phyloP scores from a whole-genome alignment of 2,329 filamentous ascomycete genomes.

The Ophiosphaerella narmari region DNA sequence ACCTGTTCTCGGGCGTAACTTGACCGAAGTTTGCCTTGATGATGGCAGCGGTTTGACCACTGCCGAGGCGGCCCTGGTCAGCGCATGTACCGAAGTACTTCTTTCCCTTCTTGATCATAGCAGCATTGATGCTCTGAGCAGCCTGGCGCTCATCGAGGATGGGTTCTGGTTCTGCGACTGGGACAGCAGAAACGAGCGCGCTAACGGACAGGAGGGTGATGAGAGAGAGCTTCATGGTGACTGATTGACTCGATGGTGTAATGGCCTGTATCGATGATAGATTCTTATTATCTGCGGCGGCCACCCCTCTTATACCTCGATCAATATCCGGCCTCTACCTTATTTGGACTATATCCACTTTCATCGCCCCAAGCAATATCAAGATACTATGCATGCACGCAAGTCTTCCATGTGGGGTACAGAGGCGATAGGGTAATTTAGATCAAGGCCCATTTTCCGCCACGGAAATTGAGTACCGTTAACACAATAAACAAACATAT shows the following conservation, averaged over 20 bases:
- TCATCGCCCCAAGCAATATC: slow-evolving; percentile 1
- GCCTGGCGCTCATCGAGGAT: slow-evolving; percentile 38
- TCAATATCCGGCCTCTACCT: not conserved
- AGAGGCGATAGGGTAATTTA: not conserved
- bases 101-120: slow-evolving; percentile 67
- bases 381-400: not conserved
- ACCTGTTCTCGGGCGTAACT: slow-evolving; percentile 68
- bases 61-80: slow-evolving; percentile 60
- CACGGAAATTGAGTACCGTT: slow-evolving; percentile 6
- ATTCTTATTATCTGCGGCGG: not conserved
- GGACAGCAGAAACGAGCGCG: slow-evolving; percentile 33
- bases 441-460: not conserved
- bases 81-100: slow-evolving; percentile 66
- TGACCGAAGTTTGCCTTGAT: slow-evolving; percentile 68
- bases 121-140: slow-evolving; percentile 57
- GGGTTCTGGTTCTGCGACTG: slow-evolving; percentile 35
- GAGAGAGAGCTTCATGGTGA: slow-evolving; percentile 40
- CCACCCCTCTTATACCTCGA: not conserved
- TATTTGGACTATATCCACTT: not conserved
- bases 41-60: slow-evolving; percentile 59
- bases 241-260: not conserved
- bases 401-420: not conserved
- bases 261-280: slow-evolving; percentile 1
- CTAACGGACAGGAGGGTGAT: slow-evolving; percentile 34
- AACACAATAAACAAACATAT: not conserved